phyloP scores from a whole-genome alignment of 2,329 filamentous ascomycete species.

The Aspergillus carbonarius region DNA sequence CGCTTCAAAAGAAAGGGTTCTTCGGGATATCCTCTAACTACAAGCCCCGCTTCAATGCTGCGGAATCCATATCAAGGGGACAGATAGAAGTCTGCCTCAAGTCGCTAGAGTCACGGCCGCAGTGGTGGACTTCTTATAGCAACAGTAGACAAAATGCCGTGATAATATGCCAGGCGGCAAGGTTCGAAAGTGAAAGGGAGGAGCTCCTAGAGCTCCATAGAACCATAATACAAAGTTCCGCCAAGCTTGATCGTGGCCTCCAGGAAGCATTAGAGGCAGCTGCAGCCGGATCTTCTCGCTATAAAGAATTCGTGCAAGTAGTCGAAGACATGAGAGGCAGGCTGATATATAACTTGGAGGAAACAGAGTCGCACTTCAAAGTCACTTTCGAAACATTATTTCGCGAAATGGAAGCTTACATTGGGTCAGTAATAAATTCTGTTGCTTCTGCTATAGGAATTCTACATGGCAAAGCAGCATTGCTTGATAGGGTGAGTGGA shows the following conservation, averaged over 20 bases:
- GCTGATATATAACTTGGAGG: conserved; percentile 33
- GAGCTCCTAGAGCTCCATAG: conserved; percentile 42
- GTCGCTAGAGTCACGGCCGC: conserved; percentile 54
- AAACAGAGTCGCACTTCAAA: conserved; percentile 25
- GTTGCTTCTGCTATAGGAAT: conserved; percentile 20
- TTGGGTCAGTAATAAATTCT: conserved; percentile 22
- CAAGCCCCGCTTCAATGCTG: conserved; percentile 17
- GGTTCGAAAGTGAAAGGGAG: conserved; percentile 57
- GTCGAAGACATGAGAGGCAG: conserved; percentile 32
- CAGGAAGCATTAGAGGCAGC: conserved; percentile 35
- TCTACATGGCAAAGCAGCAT: conserved; percentile 17
- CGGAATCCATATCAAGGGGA: conserved; percentile 21
- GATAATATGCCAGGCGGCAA: conserved; percentile 61
- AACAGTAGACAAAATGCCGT: conserved; percentile 62
- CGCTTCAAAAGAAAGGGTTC: conserved; percentile 29
- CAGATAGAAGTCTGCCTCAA: conserved; percentile 53
- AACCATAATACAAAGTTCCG: conserved; percentile 38
- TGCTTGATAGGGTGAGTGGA: conserved; percentile 24
- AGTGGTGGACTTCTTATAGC: conserved; percentile 65
- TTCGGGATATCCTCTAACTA: conserved; percentile 24
- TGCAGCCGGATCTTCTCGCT: conserved; percentile 28
- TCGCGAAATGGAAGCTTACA: conserved; percentile 24
- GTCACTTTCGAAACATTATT: conserved; percentile 26
- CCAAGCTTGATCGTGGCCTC: conserved; percentile 36
- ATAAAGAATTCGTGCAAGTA: conserved; percentile 34